Conservation (phyloP, 768 basidiomycete species). For the Rhodosporidiobolus sp. region DNA sequence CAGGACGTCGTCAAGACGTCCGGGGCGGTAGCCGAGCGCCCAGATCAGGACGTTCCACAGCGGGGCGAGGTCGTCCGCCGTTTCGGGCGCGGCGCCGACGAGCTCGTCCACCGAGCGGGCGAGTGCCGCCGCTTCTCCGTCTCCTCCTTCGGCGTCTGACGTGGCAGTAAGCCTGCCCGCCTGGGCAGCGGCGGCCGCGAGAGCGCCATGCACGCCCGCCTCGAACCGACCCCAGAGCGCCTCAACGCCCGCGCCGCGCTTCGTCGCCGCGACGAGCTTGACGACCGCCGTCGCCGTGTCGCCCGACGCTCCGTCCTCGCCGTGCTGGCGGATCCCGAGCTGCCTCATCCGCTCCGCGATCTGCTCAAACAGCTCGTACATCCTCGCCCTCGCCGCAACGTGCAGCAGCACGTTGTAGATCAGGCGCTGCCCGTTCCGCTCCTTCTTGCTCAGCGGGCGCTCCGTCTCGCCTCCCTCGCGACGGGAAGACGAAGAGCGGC, state of each 20-base stretch:
- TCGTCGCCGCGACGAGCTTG: slow-evolving; percentile 4
- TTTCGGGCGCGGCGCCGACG: no score
- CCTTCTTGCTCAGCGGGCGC: background rate
- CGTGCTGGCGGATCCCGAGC: background rate
- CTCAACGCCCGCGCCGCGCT: background rate
- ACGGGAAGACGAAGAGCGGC: no score
- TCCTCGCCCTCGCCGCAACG: background rate
- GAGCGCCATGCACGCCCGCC: no score
- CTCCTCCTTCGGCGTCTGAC: background rate
- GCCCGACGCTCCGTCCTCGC: background rate
- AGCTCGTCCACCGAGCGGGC: no score
- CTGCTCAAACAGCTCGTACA: slow-evolving; percentile 32
- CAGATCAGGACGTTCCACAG: slow-evolving; percentile 19
- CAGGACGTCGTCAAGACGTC: slow-evolving; percentile 4
- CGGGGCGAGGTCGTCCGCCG: background rate
- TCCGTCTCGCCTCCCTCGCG: background rate
- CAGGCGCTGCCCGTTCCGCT: background rate
- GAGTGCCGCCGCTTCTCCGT: background rate
- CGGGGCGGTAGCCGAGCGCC: slow-evolving; percentile 6
- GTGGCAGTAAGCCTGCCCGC: no score
- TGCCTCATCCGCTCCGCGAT: slow-evolving; percentile 10
- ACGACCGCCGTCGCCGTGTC: background rate
- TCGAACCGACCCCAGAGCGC: background rate
- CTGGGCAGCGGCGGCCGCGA: no score
- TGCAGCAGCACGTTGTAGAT: slow-evolving; percentile 28